Evolutionary conservation across 83 land plant species (phyloP).

Genomic region (Larix sibirica): DNA sequence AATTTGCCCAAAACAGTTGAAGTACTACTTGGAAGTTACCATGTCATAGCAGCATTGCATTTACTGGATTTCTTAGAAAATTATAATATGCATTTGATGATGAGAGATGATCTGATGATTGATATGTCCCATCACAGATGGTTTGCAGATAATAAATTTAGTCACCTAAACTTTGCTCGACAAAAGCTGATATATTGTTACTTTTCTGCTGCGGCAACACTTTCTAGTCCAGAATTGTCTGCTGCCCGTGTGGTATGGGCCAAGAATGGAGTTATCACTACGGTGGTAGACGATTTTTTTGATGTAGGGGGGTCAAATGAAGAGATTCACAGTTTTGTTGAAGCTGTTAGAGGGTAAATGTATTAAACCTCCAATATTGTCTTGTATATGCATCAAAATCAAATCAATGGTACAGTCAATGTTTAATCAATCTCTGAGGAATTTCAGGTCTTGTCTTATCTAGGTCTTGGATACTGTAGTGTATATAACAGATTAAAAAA

Average conservation of each 20-base stretch:
- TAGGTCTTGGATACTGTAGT: background rate
- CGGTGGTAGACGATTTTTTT: constrained; percentile 86
- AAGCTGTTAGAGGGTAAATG: constrained; percentile 53
- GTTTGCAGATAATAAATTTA: constrained; percentile 52
- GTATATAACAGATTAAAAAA: background rate
- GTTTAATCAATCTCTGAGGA: background rate
- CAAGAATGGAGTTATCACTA: constrained; percentile 63
- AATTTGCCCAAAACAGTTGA: background rate
- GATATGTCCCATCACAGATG: constrained; percentile 39
- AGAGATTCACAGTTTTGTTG: constrained; percentile 51
- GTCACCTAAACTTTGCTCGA: constrained; percentile 60
- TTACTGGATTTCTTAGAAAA: background rate
- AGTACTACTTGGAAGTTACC: background rate
- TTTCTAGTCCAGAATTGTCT: constrained; percentile 60
- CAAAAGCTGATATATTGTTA: constrained; percentile 73
- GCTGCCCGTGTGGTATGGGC: constrained; percentile 78
- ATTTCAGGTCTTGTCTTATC: background rate
- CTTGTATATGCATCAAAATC: background rate
- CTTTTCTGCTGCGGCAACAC: constrained; percentile 75
- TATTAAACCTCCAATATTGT: background rate
- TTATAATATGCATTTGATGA: no score
- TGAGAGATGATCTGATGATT: no score
- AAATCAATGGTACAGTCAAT: background rate
- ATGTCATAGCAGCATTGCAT: background rate
- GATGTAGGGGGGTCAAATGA: constrained; percentile 67